These are phyloP conservation scores for Entophlyctis helioformis DNA, from an alignment of 192 early-diverging fungal species.

Conservation along the genomic window DNA sequence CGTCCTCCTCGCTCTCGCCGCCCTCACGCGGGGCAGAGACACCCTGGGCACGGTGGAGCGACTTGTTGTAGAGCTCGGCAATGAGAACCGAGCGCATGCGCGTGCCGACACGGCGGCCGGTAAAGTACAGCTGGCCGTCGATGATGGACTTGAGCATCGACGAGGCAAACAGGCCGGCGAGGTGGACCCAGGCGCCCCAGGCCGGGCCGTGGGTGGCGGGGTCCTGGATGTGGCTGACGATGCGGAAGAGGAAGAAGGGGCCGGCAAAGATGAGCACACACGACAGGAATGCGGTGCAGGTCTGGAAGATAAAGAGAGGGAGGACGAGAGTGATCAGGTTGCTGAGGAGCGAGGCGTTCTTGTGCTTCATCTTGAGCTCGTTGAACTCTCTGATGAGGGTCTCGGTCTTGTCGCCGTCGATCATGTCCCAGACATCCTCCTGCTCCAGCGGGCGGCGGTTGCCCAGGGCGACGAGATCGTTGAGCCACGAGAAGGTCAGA, in stretches of 20 bases:
- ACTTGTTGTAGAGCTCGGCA: constrained; percentile 33
- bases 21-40: background rate
- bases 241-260: constrained; percentile 30
- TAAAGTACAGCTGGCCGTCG: constrained; percentile 16
- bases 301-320: constrained; percentile 11
- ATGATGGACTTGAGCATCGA: constrained; percentile 5
- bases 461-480: constrained; percentile 26
- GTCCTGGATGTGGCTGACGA: constrained; percentile 23
- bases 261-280: constrained; percentile 11
- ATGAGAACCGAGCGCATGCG: constrained; percentile 25
- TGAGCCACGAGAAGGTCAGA: constrained; percentile 33
- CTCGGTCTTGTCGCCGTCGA: constrained; percentile 13
- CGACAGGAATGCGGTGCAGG: constrained; percentile 5
- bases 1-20: background rate
- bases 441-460: constrained; percentile 8
- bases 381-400: constrained; percentile 2
- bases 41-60: constrained; percentile 4
- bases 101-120: constrained; percentile 12
- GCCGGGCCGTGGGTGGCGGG: background rate
- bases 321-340: background rate
- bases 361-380: no score
- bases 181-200: background rate
- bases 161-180: constrained; percentile 4
- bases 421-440: constrained; percentile 28
- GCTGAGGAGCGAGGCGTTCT: constrained; percentile 2